Base-by-base conservation (phyloP, 129 eudicot genomes). In the Escallonia herrerae region DNA sequence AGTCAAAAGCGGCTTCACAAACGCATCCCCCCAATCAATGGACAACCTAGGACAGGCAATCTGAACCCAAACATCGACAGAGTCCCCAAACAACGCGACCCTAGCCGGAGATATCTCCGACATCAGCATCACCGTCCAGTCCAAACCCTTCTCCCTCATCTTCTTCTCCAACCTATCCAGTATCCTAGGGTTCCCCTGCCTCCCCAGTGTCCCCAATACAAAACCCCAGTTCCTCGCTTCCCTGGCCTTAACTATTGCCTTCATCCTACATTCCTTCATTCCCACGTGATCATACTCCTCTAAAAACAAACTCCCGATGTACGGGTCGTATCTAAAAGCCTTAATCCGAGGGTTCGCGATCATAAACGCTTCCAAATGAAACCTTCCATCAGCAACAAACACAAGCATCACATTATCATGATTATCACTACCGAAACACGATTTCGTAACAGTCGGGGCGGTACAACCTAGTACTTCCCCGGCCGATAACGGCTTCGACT, bases 11-110 rank as follows among this genome's bases (percentile, higher is more conserved):
- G 91, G 97, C 78, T 72, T 90, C 65, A 57, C 74, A 70, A 87
- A 91, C 0, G 95, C 96, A 72, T 91, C 97, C 40, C 97, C 97
- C 97, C 97, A 91, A 77, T 91, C 97, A 76, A 91, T 87, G 0
- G 97, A 87, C 53, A 91, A 65, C 76, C 97, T 76, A 57, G 97
- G 97, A 60, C 97, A 91, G 1, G 97, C 97, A 48, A 91, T 83
- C 51, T 91, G 97, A 67, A 91, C 76, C 97, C 97, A 91, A 50
- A 95, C 96, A 75, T 91, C 97, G 41, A 91, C 78, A 4, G 95
- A 89, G 52, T 91, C 97, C 66, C 84, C 96, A 81, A 91, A 91
- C 79, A 91, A 80, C 6, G 71, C 84, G 63, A 91, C 75, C 59
- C 95, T 85, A 38, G 83, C 70, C 1, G 97, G 97, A 15, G 97